Base-by-base conservation (phyloP, 2,329 filamentous ascomycete species). In the Calonectria leucothoes region DNA sequence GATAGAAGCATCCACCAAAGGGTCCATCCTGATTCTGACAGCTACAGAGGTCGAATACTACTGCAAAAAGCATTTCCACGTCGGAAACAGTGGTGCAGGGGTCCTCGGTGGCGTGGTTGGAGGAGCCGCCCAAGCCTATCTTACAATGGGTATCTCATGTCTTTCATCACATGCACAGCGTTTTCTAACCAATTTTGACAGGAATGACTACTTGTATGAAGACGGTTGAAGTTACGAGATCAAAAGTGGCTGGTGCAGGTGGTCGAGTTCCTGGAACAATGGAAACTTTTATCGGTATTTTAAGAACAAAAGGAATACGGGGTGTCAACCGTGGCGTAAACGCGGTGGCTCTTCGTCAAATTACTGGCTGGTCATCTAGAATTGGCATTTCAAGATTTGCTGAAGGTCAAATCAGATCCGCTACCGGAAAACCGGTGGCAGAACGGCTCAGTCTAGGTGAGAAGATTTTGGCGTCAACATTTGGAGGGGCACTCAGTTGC, bases 171-270 rank as follows among this genome's bases (percentile, higher is more conserved):
- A 17, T 15, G 11, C 4, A n/a, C 23, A 6, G n/a, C 11, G 25
- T 39, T 25, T 20, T 1, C 29, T 59, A 59, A 49, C 7, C 3
- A 8, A n/a, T 29, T 10, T 27, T 23, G 25, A 6, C 17, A 73
- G 68, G 67, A 3, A 65, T 73, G 37, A 73, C 68, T 6, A 71
- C 71, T 25, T 73, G 71, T n/a, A 73, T 73, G 71, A 71, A 73
- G 45, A 71, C 71, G 0, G 66, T 71, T 29, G 71, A 73, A 20
- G 71, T 73, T 4, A 73, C 71, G 17, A 70, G 71, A 48, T 33
- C 42, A 25, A 71, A 73, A 39, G 45, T 49, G 10, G 45, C 61
- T 23, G 33, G 17, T 11, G 45, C 63, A 4, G 55, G 61, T 59
- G 29, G 29, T n/a, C 45, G 63, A 10, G 63, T 73, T 4, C 71